Conservation (phyloP, 306 rosid genomes). For the Trifolium subterraneum region DNA sequence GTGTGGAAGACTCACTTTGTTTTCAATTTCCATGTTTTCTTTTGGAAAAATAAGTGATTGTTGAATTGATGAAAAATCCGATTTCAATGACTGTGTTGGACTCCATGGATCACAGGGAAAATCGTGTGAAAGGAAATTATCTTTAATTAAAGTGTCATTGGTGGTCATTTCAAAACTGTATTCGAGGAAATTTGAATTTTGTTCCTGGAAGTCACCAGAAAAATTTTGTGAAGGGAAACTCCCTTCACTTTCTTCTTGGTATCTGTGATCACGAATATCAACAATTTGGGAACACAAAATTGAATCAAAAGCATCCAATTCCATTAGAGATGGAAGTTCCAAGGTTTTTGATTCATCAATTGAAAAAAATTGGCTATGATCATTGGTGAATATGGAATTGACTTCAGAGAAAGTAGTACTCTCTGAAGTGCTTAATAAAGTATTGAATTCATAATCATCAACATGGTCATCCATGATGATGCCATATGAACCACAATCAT, state of each 20-base stretch:
- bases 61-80: constrained; percentile 52
- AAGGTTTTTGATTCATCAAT: constrained; percentile 41
- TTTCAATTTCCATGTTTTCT: constrained; percentile 55
- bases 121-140: constrained; percentile 38
- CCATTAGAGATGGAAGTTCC: constrained; percentile 47
- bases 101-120: constrained; percentile 49
- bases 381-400: constrained; percentile 36
- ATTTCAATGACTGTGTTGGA: constrained; percentile 52
- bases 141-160: neutral
- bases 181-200: neutral
- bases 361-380: constrained; percentile 29
- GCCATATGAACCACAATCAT: constrained; percentile 34
- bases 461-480: constrained; percentile 38
- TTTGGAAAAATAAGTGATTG: constrained; percentile 48
- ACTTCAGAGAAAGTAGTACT: constrained; percentile 26
- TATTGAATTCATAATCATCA: constrained; percentile 43
- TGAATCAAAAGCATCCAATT: constrained; percentile 46
- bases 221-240: constrained; percentile 44
- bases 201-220: neutral
- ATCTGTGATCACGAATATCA: constrained; percentile 8
- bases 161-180: neutral
- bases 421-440: constrained; percentile 36
- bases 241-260: constrained; percentile 49
- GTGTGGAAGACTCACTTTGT: constrained; percentile 51
- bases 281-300: constrained; percentile 22